Evolutionary conservation across 768 basidiomycete genomes (phyloP).

Genomic region (Peribolospora baueri): DNA sequence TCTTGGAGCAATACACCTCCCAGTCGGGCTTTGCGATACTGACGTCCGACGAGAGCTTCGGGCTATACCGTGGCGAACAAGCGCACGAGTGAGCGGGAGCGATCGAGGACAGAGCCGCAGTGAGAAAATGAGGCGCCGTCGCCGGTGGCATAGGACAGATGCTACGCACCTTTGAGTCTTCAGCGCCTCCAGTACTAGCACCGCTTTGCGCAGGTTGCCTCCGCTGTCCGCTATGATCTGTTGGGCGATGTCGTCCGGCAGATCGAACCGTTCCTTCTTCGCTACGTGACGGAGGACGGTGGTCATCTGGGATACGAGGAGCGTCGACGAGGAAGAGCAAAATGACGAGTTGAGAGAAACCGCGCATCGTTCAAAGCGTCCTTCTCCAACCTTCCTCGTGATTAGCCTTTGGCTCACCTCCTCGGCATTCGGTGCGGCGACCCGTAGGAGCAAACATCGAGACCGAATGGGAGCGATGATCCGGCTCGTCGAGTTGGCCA

Average conservation of each 20-base stretch:
- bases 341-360: not conserved
- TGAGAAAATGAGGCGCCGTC: not conserved
- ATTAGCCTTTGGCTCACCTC: conserved; percentile 31
- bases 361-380: not conserved
- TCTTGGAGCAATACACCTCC: conserved; percentile 87
- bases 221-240: conserved; percentile 56
- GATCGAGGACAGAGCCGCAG: not conserved
- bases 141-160: too few species aligned
- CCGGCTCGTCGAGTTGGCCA: conserved; percentile 80
- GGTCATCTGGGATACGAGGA: conserved; percentile 35
- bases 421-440: conserved; percentile 54
- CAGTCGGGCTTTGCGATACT: conserved; percentile 93
- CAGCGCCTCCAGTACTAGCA: conserved; percentile 80
- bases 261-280: conserved; percentile 46
- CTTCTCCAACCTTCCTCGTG: not conserved
- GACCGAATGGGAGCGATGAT: conserved; percentile 93
- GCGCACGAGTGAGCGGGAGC: too few species aligned
- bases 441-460: conserved; percentile 77
- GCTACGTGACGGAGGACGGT: conserved; percentile 56
- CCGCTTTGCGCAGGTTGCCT: conserved; percentile 82
- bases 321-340: too few species aligned
- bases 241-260: conserved; percentile 51
- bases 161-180: conserved; percentile 74
- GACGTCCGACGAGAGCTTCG: conserved; percentile 54
- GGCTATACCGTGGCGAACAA: conserved; percentile 23